Evolutionary conservation across 164 flowering plant species (phyloP).

Genomic region (Tinospora cordifolia): DNA sequence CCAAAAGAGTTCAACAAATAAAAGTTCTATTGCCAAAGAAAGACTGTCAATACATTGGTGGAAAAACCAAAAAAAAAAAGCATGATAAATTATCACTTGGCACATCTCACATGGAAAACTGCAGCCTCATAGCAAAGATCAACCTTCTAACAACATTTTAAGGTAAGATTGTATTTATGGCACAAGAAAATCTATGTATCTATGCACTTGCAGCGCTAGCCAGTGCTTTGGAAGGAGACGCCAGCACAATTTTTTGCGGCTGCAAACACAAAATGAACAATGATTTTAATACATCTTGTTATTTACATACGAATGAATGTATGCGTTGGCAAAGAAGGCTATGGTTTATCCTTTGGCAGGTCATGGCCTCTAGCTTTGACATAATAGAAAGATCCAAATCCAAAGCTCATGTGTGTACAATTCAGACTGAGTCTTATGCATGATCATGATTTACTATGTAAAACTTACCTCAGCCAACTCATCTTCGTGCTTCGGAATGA

Average conservation of each 20-base stretch:
- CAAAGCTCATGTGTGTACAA: neutral
- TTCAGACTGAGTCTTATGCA: neutral
- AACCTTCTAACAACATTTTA: neutral
- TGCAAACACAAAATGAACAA: slow-evolving; percentile 19
- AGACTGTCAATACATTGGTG: slow-evolving; percentile 1
- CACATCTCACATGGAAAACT: slow-evolving; percentile 9
- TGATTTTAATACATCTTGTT: neutral
- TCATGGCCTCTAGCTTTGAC: neutral
- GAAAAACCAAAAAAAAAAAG: neutral
- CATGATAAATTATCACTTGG: neutral
- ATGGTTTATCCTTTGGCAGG: neutral
- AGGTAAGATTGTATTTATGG: neutral
- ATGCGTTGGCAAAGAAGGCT: no score
- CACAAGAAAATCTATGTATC: slow-evolving; percentile 7
- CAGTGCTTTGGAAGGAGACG: slow-evolving; percentile 17
- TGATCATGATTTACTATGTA: neutral
- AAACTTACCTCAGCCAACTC: slow-evolving; percentile 70
- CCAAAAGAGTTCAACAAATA: neutral
- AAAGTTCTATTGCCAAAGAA: slow-evolving; percentile 2
- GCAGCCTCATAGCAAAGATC: slow-evolving; percentile 6
- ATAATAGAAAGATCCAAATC: no score
- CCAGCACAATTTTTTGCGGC: slow-evolving; percentile 36
- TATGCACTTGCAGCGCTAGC: slow-evolving; percentile 18
- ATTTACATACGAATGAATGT: neutral
- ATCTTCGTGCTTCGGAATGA: slow-evolving; percentile 87